Evolutionary conservation across 805 yeast genomes (phyloP).

Genomic region (Candida bentonensis): DNA sequence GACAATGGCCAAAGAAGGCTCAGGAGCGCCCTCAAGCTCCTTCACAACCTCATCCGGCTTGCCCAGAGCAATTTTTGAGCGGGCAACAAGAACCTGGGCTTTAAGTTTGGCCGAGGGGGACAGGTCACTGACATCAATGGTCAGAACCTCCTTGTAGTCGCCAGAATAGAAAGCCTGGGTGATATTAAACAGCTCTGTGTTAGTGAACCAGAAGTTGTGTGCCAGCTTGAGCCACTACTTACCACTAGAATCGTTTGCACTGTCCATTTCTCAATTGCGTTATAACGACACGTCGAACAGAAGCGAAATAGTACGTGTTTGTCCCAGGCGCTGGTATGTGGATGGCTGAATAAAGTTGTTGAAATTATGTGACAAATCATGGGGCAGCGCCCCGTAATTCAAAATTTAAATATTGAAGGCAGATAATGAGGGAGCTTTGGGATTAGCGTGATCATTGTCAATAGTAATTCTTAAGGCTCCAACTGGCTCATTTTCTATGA

Average conservation of each 20-base stretch:
- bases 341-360: no score
- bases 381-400: no score
- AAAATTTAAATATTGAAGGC: no score
- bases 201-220: background rate
- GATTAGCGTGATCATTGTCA: no score
- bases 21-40: slow-evolving; percentile 12
- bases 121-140: slow-evolving; percentile 15
- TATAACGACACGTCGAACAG: no score
- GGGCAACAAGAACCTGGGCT: slow-evolving; percentile 21
- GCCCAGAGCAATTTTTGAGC: slow-evolving; percentile 26
- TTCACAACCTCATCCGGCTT: slow-evolving; percentile 18
- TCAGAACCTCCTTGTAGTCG: slow-evolving; percentile 22
- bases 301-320: no score
- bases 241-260: background rate
- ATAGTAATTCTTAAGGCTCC: no score
- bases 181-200: background rate
- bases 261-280: background rate
- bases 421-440: no score
- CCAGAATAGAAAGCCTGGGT: slow-evolving; percentile 27
- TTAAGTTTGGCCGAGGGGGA: slow-evolving; percentile 12
- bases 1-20: slow-evolving; percentile 15
- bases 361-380: no score
- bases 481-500: no score
- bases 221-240: background rate
- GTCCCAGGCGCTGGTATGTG: no score